Base-by-base conservation (phyloP, 768 basidiomycete species). In the Suillus paluster region DNA sequence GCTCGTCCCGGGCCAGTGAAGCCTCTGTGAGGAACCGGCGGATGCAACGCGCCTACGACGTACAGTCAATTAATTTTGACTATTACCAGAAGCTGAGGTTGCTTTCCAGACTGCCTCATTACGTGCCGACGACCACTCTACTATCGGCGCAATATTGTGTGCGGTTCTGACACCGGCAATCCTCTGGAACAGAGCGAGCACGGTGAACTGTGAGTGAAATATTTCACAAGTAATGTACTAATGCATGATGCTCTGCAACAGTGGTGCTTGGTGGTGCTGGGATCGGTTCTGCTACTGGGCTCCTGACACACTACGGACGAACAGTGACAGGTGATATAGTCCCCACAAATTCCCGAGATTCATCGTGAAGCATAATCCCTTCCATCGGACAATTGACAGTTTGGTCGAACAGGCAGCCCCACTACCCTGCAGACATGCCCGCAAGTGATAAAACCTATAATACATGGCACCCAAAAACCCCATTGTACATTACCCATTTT, bases 231-330 rank as follows among this genome's bases (percentile, higher is more conserved):
- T 27, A 5, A 23, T 42, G 30, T 41, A 41, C 10, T 11, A 12
- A 15, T 30, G 62, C 44, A 67, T 44, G 11, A 23, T 45, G n/a
- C 33, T 38, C 19, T 54, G 52, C 52, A 39, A 3, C 62, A 92
- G 90, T 91, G 60, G 80, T 91, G 15, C 75, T 91, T 11, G 91
- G 91, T 36, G 91, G 91, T 12, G 86, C 87, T 36, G 87, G 88
- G 21, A 67, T 91, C 7, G 91, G 91, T 10, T 83, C 85, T 60
- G 83, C 81, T 5, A 71, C 84, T 7, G 91, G 91, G 21, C 71
- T 88, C 41, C 61, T 88, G 25, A 76, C 82, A 15, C 89, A 91
- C 70, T 81, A 86, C 60, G 75, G 75, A 30, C 80, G 85, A 61
- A 79, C 77, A 12, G 50, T 85, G n/a, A 77, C 83, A 34, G 88